These are phyloP conservation scores for Euphrasia confusa DNA, from an alignment of 257 asterid species.

Conservation along the genomic window DNA sequence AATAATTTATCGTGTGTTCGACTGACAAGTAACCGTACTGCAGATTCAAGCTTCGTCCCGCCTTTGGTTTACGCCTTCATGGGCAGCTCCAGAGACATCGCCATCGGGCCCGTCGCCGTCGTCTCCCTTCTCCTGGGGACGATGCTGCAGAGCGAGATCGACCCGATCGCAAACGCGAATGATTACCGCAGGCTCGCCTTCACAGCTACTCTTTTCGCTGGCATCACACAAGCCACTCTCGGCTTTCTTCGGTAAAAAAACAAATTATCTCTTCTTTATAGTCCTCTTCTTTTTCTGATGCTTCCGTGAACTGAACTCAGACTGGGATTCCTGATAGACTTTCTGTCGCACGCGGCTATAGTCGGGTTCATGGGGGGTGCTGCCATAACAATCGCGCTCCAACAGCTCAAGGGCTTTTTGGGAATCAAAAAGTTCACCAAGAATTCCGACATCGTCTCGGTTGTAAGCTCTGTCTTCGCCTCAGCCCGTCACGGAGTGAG, in stretches of 20 bases:
- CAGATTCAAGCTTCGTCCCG: slow-evolving; percentile 83
- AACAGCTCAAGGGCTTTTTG: slow-evolving; percentile 79
- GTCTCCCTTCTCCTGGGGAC: slow-evolving; percentile 77
- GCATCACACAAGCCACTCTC: slow-evolving; percentile 82
- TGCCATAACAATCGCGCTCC: slow-evolving; percentile 93
- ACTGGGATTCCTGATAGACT: slow-evolving; percentile 87
- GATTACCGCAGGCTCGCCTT: slow-evolving; percentile 78
- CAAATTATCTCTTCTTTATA: not conserved
- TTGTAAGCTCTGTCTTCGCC: slow-evolving; percentile 56
- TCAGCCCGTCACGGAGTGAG: slow-evolving; percentile 41
- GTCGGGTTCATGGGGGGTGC: slow-evolving; percentile 98
- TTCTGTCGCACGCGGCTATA: slow-evolving; percentile 90
- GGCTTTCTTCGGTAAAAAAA: slow-evolving; percentile 69
- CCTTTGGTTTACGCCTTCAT: slow-evolving; percentile 78
- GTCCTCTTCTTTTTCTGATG: not conserved
- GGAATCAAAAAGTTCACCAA: slow-evolving; percentile 73
- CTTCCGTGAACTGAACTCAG: slow-evolving; percentile 27
- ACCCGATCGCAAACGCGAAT: slow-evolving; percentile 40
- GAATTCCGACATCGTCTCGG: slow-evolving; percentile 68
- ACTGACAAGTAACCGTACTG: too few relatives aligned
- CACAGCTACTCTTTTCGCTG: slow-evolving; percentile 91
- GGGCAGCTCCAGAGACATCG: slow-evolving; percentile 95
- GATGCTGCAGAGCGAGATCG: slow-evolving; percentile 54
- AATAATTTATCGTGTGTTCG: too few relatives aligned
- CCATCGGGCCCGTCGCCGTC: slow-evolving; percentile 93